Evolutionary conservation across 352 stramenopile genomes (phyloP).

Genomic region (Phytophthora pisi): DNA sequence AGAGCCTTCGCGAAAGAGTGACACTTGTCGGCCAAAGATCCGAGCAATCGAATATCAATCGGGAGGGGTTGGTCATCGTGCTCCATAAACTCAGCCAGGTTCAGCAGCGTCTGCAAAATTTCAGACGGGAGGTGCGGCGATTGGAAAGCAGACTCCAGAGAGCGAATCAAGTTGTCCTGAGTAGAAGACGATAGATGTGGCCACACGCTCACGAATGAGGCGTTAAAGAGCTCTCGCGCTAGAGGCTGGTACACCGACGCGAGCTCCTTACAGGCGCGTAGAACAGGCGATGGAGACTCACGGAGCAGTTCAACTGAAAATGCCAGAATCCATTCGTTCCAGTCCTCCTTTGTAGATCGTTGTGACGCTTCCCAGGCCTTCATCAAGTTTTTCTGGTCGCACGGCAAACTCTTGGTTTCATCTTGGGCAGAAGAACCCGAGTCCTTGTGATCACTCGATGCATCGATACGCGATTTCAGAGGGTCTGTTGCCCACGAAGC

Average conservation of each 20-base stretch:
- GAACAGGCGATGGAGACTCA: constrained; percentile 95
- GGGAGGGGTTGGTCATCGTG: constrained; percentile 97
- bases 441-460: constrained; percentile 45
- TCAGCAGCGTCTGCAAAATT: constrained; percentile 98
- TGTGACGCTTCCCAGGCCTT: constrained; percentile 89
- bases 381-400: constrained; percentile 84
- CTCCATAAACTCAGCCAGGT: constrained; percentile 99
- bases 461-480: constrained; percentile 53
- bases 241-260: constrained; percentile 98
- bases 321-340: constrained; percentile 98
- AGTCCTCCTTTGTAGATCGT: constrained; percentile 93
- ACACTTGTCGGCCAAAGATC: constrained; percentile 96
- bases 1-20: constrained; percentile 99
- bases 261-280: constrained; percentile 95
- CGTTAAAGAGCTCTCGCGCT: constrained; percentile 98
- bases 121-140: constrained; percentile 94
- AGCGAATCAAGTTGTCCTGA: constrained; percentile 93
- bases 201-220: constrained; percentile 99
- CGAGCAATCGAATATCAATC: constrained; percentile 97
- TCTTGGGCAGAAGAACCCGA: constrained; percentile 41
- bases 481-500: constrained; percentile 83
- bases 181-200: constrained; percentile 92
- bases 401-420: constrained; percentile 80
- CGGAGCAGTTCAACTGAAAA: constrained; percentile 98
- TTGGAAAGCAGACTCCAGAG: constrained; percentile 96